These are phyloP conservation scores for Urostyla sp. DNA, from an alignment of 73 alveolate species.

Conservation along the genomic window DNA sequence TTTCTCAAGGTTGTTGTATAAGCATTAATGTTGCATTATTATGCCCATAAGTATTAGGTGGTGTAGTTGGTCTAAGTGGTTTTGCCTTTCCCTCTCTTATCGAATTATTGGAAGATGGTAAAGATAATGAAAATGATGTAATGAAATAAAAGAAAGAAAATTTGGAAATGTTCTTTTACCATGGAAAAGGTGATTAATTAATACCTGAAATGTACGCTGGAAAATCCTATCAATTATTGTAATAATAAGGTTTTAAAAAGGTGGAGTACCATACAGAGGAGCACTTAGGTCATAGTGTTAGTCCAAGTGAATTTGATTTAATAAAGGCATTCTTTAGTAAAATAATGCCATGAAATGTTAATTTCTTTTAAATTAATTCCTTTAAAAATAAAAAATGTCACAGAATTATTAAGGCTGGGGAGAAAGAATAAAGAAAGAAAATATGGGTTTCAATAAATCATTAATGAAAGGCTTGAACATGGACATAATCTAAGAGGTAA, in stretches of 20 bases:
- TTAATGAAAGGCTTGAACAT: no score
- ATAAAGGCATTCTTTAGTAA: constrained; percentile 62
- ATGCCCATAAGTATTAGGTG: constrained; percentile 65
- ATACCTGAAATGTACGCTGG: constrained; percentile 61
- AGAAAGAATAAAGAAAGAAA: no score
- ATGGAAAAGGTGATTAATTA: constrained; percentile 84
- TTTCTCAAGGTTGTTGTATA: constrained; percentile 89
- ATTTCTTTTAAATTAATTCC: not conserved
- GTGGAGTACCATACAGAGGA: constrained; percentile 56
- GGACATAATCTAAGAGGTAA: no score
- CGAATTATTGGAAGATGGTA: constrained; percentile 25
- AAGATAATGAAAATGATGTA: constrained; percentile 48
- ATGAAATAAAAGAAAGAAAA: constrained; percentile 62
- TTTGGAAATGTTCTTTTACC: constrained; percentile 73
- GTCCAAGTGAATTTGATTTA: constrained; percentile 68
- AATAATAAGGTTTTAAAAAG: constrained; percentile 43
- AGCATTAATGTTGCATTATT: constrained; percentile 68
- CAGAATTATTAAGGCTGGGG: no score
- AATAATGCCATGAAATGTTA: constrained; percentile 6
- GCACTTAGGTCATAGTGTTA: constrained; percentile 70
- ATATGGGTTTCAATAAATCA: no score
- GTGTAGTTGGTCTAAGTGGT: constrained; percentile 82
- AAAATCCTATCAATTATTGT: constrained; percentile 70
- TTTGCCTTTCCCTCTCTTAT: constrained; percentile 45
- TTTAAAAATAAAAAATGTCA: no score